Evolutionary conservation across 352 stramenopile genomes (phyloP), one percentile per base, ranked within the genome.

Genomic region (Pythium grandisporangium): DNA sequence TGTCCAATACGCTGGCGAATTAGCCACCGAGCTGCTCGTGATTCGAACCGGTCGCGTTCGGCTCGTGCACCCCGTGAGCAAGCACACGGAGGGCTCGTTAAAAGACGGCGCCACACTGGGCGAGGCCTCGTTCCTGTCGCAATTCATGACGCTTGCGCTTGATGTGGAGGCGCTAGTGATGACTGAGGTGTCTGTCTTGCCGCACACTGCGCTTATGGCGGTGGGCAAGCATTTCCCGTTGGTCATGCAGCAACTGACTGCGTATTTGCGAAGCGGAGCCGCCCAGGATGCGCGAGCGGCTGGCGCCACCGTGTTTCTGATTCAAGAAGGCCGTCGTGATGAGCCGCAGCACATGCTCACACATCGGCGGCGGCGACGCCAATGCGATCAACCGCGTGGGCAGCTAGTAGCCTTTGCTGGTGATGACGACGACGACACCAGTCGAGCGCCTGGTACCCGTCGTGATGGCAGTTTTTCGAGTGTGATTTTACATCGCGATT

Each of bases 11-110:
- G 53, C 51, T 21, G 58, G 58, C 11, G 44, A 47, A 13, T 12
- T 49, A 8, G 53, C 48, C 0, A 35, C 30, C 2, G 30, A 58
- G 7, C 21, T 48, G 4, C 55, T 60, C 37, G 51, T 66, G 23
- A 53, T 66, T 30, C 52, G 53, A 19, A 42, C 34, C 19, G 58
- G 58, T 0, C 52, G 37, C 13, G 37, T 57, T 0, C 47, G 50
- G 17, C 37, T 53, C 4, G 32, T 53, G 0, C 47, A 61, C 34
- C 45, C 37, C 0, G 32, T 41, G 6, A 37, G 42, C 2, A 16
- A 51, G 23, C 26, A 42, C 1, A 35, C 50, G 12, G 35, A 53
- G n/a, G 30, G 38, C 8, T 27, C 37, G 22, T 30, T 59, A 12
- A 19, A 21, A 17, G 36, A 45, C 11, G 45, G 51, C n/a, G 44